phyloP scores from a whole-genome alignment of 768 basidiomycete genomes.

The Phylloporus sp. region DNA sequence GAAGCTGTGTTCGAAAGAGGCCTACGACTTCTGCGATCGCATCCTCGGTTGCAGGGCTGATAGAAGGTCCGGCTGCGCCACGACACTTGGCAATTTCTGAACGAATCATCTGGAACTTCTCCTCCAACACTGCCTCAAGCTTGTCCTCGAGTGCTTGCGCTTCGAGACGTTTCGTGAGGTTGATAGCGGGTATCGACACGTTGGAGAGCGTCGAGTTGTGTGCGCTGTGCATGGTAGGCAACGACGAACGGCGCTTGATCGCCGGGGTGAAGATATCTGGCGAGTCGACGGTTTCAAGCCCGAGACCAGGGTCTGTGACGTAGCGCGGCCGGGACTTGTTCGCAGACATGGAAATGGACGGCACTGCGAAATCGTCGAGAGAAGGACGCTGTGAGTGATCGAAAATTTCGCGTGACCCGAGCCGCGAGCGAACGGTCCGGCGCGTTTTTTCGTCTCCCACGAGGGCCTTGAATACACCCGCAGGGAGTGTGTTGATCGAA shows the following conservation, averaged over 20 bases:
- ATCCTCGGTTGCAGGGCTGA: constrained; percentile 49
- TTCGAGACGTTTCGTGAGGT: constrained; percentile 53
- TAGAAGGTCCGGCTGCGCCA: constrained; percentile 22
- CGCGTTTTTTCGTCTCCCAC: constrained; percentile 65
- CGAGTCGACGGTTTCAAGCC: constrained; percentile 25
- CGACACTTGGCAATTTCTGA: constrained; percentile 34
- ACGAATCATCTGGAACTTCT: constrained; percentile 54
- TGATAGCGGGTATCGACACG: constrained; percentile 41
- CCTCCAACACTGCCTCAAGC: constrained; percentile 60
- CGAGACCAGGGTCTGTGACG: constrained; percentile 53
- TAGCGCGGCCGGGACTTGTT: constrained; percentile 50
- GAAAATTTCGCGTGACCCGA: constrained; percentile 69
- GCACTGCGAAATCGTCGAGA: constrained; percentile 70
- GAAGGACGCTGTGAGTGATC: constrained; percentile 66
- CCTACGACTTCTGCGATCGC: constrained; percentile 63
- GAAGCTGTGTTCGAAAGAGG: constrained; percentile 63
- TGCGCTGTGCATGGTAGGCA: constrained; percentile 49
- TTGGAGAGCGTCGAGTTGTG: constrained; percentile 42
- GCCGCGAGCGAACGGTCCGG: constrained; percentile 66
- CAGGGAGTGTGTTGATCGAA: constrained; percentile 73
- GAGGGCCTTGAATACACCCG: constrained; percentile 80
- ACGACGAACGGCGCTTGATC: constrained; percentile 49
- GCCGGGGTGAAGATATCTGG: constrained; percentile 43
- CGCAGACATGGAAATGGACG: constrained; percentile 60
- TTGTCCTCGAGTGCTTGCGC: constrained; percentile 57